Evolutionary conservation across 495 filamentous ascomycete genomes (phyloP), one percentile per base, ranked within the genome.

Genomic region (Aspergillus asperescens): DNA sequence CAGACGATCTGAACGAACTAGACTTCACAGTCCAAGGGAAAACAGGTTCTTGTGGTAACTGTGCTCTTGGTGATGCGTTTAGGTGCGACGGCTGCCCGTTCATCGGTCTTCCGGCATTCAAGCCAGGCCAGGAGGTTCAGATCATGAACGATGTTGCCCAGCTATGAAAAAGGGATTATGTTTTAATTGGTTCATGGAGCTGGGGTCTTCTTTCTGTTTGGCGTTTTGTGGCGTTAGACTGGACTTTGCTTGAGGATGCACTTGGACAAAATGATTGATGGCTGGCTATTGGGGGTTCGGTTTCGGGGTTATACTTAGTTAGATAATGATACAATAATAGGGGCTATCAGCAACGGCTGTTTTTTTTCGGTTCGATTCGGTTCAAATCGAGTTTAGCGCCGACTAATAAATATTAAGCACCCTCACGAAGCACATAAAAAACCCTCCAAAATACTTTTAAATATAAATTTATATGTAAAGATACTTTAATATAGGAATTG

Each of bases 11-110:
- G 43, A 60, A 62, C 77, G 53, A 96, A 67, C 76, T 97, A 15
- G 93, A 98, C 66, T 95, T 97, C 65, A 98, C 93, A 1, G 90
- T 98, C 13, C 78, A 92, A 62, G 93, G 94, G 46, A 97, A 96
- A 74, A 86, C 89, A 0, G 91, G 94, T 7, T 90, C 85, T 8
- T 98, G 93, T 65, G 89, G 89, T 3, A 96, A 87, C 64, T 97
- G 93, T 64, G 86, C 89, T 24, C 74, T 98, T 9, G 93, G 93
- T 20, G 93, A 98, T 70, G 66, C 67, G 13, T 77, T 73, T 60
- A 64, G 76, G 8, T 79, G 71, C 60, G 77, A 79, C 50, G 87
- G 88, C 1, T 96, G 93, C 65, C 92, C 92, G 0, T 97, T 95
- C 69, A 82, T 94, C 55, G 94, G 93, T 7, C 74, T 97, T 47